Base-by-base conservation (phyloP, 1,284 basidiomycete genomes). In the Austroboletus niveus region DNA sequence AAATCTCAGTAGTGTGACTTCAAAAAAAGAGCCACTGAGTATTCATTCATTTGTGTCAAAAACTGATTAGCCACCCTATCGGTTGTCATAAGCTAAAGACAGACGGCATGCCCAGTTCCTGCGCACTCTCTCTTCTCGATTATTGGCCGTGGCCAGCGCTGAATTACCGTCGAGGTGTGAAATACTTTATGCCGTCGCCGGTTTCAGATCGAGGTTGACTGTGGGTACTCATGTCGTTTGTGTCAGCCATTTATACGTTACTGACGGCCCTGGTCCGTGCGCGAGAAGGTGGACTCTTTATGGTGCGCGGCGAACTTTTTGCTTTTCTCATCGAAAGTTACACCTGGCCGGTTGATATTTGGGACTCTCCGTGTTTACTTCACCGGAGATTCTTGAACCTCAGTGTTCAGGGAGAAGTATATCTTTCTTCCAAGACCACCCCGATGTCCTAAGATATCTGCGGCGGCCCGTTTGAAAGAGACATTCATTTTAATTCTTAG, bases 311-410 rank as follows among this genome's bases (percentile, higher is more conserved):
- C 4, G 15, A 3, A 0, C 1, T 20, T 29, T 2, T 2, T 42
- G 48, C 55, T 51, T 49, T 54, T 55, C 29, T 68, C 54, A 72
- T 73, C 72, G 81, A 85, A 86, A 86, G 82, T 85, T 68, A 75
- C 78, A 85, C 84, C 83, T 82, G 72, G 72, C 66, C 61, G 72
- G 75, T 75, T 76, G 79, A 83, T 84, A 84, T 86, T 86, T 86
- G 84, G 78, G 81, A 73, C 75, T 64, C 69, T 72, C 68, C 70
- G 65, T 56, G 31, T 48, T 52, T 54, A 20, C 11, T 17, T 32
- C 51, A 75, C 69, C 58, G 69, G 71, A 69, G 69, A 63, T 70
- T 72, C 76, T 80, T 85, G 82, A 82, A 72, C 71, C 69, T 62
- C 60, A 57, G 56, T 64, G 60, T 66, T 72, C 69, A 77, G 82